These are phyloP conservation scores for Oryza brachyantha DNA, from an alignment of 176 grass and related monocot species.

Conservation along the genomic window DNA sequence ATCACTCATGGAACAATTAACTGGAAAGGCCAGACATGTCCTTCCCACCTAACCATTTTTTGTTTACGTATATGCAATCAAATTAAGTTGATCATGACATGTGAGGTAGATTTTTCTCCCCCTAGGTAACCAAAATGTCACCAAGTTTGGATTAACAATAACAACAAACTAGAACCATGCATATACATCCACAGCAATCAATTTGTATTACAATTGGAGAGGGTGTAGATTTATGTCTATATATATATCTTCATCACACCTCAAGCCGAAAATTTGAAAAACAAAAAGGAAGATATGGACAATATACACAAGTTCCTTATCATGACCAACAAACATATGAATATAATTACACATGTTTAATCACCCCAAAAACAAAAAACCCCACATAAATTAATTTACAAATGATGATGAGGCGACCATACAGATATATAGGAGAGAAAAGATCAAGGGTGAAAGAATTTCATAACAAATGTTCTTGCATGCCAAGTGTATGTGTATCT, in stretches of 20 bases:
- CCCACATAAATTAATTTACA: slow-evolving; percentile 34
- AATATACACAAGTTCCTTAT: slow-evolving; percentile 37
- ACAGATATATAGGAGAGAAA: slow-evolving; percentile 32
- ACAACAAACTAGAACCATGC: background rate
- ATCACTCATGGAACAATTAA: background rate
- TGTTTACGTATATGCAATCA: background rate
- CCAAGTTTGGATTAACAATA: background rate
- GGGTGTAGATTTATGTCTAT: too few species aligned
- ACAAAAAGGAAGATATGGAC: slow-evolving; percentile 2
- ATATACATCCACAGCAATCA: background rate
- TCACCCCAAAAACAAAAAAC: slow-evolving; percentile 30
- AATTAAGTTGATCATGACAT: background rate
- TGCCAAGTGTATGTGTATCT: slow-evolving; percentile 27
- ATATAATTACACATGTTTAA: slow-evolving; percentile 63
- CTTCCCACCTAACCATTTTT: background rate
- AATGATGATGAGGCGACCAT: background rate
- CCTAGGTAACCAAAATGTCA: background rate
- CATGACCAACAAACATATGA: slow-evolving; percentile 48
- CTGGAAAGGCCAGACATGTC: background rate
- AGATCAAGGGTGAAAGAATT: slow-evolving; percentile 38
- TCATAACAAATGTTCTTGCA: slow-evolving; percentile 77
- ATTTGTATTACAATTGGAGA: background rate
- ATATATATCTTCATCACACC: slow-evolving; percentile 14
- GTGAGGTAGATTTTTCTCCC: background rate
- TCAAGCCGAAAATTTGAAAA: slow-evolving; percentile 20